These are phyloP conservation scores for Lasiosphaeris hirsuta DNA, from an alignment of 495 filamentous ascomycete species.

Conservation along the genomic window DNA sequence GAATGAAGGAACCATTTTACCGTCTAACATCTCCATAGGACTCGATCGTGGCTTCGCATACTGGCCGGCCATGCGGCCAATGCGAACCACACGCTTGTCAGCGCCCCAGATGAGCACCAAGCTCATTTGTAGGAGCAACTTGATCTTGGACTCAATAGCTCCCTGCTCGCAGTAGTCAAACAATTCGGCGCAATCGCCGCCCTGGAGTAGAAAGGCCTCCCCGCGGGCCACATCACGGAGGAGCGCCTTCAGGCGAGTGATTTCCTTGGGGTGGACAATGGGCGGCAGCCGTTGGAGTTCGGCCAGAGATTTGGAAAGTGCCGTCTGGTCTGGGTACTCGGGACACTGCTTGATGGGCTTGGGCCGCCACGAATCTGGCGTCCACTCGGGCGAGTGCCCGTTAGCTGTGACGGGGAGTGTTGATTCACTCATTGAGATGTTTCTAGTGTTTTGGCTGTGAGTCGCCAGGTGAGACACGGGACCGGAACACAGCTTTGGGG, in stretches of 20 bases:
- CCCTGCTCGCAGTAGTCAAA: constrained; percentile 93
- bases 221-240: constrained; percentile 85
- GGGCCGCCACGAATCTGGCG: constrained; percentile 72
- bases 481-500: no score
- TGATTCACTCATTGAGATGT: constrained; percentile 14
- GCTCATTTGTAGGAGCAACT: constrained; percentile 93
- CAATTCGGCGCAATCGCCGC: constrained; percentile 94
- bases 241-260: constrained; percentile 69
- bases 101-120: constrained; percentile 84
- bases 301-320: constrained; percentile 58
- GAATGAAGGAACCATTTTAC: constrained; percentile 81
- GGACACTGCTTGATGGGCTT: constrained; percentile 94
- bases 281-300: constrained; percentile 81
- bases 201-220: constrained; percentile 92
- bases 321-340: constrained; percentile 65
- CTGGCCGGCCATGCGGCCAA: constrained; percentile 94
- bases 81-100: constrained; percentile 90
- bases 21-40: constrained; percentile 77
- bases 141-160: constrained; percentile 93
- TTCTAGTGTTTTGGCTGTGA: background rate
- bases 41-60: constrained; percentile 93
- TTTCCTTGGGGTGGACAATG: constrained; percentile 84
- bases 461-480: no score
- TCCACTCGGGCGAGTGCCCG: constrained; percentile 37
- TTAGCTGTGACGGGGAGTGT: constrained; percentile 1